These are phyloP conservation scores for Aspergillus sclerotioniger DNA, from an alignment of 495 filamentous ascomycete species.

Conservation along the genomic window DNA sequence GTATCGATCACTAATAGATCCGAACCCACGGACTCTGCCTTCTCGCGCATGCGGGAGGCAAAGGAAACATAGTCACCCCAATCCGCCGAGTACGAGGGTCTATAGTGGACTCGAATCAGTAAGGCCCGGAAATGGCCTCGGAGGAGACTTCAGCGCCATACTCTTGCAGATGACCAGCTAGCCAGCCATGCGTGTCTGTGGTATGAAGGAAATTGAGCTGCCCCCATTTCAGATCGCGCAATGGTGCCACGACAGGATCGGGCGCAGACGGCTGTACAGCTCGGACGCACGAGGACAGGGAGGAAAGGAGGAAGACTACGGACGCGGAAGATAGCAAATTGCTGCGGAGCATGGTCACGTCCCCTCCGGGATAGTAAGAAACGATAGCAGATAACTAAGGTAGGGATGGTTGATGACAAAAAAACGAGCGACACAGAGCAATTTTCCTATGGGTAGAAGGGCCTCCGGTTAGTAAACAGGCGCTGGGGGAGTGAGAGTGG, in stretches of 20 bases:
- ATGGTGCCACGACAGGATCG: constrained; percentile 71
- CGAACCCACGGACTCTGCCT: constrained; percentile 70
- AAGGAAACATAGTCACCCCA: constrained; percentile 99
- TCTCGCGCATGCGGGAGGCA: constrained; percentile 71
- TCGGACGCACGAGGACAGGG: constrained; percentile 17
- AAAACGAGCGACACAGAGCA: no score
- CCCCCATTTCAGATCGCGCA: constrained; percentile 83
- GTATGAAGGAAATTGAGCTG: constrained; percentile 94
- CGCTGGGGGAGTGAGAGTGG: no score
- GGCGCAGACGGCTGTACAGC: constrained; percentile 79
- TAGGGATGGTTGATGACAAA: no score
- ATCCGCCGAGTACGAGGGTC: constrained; percentile 86
- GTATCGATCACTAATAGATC: constrained; percentile 92
- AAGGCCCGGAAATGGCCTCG: not conserved
- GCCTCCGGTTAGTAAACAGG: no score
- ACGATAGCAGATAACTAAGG: no score
- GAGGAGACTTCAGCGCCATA: constrained; percentile 32
- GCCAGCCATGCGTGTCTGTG: constrained; percentile 94
- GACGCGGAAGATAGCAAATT: not conserved
- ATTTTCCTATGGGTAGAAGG: no score
- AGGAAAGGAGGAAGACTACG: constrained; percentile 21
- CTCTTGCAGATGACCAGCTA: constrained; percentile 90
- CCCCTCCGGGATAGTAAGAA: no score
- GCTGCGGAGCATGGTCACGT: not conserved
- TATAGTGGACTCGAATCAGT: constrained; percentile 28